These are phyloP conservation scores for Capsicum chinense DNA, from an alignment of 257 asterid species.

Conservation along the genomic window DNA sequence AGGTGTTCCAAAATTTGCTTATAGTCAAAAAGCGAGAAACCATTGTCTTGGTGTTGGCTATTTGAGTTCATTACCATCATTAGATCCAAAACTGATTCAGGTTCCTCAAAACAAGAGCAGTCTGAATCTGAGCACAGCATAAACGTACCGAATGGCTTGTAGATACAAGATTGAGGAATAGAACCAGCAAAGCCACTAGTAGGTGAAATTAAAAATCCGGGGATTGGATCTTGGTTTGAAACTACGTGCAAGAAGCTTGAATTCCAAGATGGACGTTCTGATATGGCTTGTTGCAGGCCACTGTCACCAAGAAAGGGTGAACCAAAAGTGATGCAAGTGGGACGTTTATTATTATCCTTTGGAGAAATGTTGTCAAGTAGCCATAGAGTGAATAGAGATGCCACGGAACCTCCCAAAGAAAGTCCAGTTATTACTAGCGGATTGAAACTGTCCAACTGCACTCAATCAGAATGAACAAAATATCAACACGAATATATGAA, in stretches of 20 bases:
- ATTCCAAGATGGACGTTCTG: constrained; percentile 39
- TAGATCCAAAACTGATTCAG: constrained; percentile 33
- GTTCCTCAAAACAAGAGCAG: constrained; percentile 42
- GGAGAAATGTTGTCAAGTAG: constrained; percentile 36
- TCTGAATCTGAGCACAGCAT: constrained; percentile 37
- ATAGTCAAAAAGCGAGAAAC: constrained; percentile 26
- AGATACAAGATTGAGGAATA: constrained; percentile 8
- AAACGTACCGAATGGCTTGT: constrained; percentile 40
- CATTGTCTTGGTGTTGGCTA: constrained; percentile 24
- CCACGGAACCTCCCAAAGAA: constrained; percentile 43
- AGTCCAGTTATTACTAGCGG: constrained; percentile 42
- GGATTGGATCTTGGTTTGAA: constrained; percentile 37
- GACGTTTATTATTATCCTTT: constrained; percentile 29
- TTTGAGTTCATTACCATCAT: constrained; percentile 23
- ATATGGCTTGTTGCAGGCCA: constrained; percentile 37
- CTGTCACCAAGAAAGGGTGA: constrained; percentile 42
- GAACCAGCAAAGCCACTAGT: constrained; percentile 11
- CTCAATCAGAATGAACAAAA: constrained; percentile 25
- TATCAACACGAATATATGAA: not conserved
- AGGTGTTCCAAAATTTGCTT: constrained; percentile 30
- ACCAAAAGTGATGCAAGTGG: constrained; percentile 46
- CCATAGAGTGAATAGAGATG: constrained; percentile 48
- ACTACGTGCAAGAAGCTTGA: constrained; percentile 41
- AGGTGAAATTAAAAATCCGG: constrained; percentile 28
- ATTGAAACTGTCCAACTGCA: constrained; percentile 34